phyloP scores from a whole-genome alignment of 2,329 filamentous ascomycete species.

The Stagonosporopsis vannaccii region DNA sequence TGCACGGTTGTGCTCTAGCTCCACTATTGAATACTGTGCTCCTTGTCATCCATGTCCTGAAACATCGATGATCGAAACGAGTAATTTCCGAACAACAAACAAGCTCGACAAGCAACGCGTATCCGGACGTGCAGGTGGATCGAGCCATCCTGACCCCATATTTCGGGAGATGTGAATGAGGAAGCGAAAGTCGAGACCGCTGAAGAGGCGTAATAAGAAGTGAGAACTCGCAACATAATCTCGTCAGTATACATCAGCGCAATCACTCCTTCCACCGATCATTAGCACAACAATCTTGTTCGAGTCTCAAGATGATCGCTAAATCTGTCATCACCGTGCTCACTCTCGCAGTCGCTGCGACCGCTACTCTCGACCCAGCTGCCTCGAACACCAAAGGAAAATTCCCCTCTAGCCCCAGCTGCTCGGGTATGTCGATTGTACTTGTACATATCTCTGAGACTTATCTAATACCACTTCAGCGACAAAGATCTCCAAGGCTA shows the following conservation, averaged over 20 bases:
- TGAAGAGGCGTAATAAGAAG: neutral
- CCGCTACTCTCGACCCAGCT: conserved; percentile 48
- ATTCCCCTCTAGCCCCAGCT: conserved; percentile 36
- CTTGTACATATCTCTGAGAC: neutral
- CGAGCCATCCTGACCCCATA: conserved; percentile 4
- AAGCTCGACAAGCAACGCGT: conserved; percentile 10
- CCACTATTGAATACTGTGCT: conserved; percentile 11
- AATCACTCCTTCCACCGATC: neutral
- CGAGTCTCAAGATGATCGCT: conserved; percentile 8
- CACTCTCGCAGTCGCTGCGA: conserved; percentile 24
- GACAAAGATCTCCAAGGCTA: conserved; percentile 44
- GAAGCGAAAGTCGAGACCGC: conserved; percentile 1
- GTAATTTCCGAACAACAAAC: conserved; percentile 14
- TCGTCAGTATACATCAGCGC: neutral
- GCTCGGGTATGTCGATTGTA: conserved; percentile 24
- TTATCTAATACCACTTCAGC: conserved; percentile 18
- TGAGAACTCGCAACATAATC: neutral
- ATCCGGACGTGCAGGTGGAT: conserved; percentile 2
- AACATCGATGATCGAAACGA: conserved; percentile 9
- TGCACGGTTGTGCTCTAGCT: conserved; percentile 7
- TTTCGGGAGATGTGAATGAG: conserved; percentile 1
- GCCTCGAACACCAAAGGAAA: conserved; percentile 49
- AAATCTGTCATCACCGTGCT: conserved; percentile 18
- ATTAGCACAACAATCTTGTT: neutral
- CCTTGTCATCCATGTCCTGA: conserved; percentile 9